Evolutionary conservation across 305 asterid genomes (phyloP), one percentile per base, ranked within the genome.

Genomic region (Solanum hybrid): DNA sequence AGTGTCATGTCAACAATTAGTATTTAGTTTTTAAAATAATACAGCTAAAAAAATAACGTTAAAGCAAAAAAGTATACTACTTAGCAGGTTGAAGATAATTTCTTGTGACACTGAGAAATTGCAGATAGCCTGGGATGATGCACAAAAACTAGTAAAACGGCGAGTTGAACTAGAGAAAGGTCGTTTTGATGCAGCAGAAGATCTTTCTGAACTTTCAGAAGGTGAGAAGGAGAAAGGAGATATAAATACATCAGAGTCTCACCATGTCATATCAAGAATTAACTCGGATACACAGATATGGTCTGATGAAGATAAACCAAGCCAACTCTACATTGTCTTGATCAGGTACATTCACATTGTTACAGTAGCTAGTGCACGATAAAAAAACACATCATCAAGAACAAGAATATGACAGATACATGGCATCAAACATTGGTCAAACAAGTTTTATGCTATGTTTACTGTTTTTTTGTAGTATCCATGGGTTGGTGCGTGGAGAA

Each of bases 401-500:
- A 73, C 71, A 78, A 77, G 35, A 71, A 87, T 83, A 64, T 18
- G 84, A 83, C 24, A 37, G 20, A 34, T 39, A 39, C 31, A 24
- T 76, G 86, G 46, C 26, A 61, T 61, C 71, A 61, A 81, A 61
- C 39, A 79, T 29, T 29, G 80, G 71, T 26, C n/a, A 29, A 76
- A 36, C 61, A 81, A 90, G 73, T 84, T 91, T 88, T 90, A 88
- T 67, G 77, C 80, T 87, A 89, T 85, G 77, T 74, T 86, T 75
- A 89, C 87, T 91, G 76, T 89, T 76, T 86, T 46, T 34, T 40
- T 92, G 94, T 81, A 95, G 98, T 93, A 92, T 93, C 87, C 98
- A 95, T 9, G 97, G 98, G 69, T 92, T 95, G 95, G 93, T 95
- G 89, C 95, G 97, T 11, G 98, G 97, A 89, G 96, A 95, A 92